A percentile compares a stretch with the other conserved stretches of the same genome.
Evolutionary conservation across 192 early-diverging fungal species (phyloP).

Genomic region (Backusella sp.): DNA sequence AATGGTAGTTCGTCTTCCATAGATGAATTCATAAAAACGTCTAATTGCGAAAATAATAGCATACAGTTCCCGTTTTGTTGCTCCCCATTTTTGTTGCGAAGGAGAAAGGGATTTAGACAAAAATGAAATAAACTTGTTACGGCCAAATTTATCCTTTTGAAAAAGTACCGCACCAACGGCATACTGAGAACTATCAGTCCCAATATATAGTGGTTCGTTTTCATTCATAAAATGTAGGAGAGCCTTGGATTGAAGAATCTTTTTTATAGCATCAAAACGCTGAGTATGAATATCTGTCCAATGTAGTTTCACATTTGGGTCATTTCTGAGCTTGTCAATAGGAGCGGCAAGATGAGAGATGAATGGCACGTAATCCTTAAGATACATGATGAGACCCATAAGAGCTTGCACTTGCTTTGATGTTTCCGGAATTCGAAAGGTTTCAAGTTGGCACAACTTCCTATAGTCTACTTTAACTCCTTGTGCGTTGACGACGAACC

Average conservation of each 20-base stretch:
- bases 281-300: neutral
- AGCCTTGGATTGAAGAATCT: neutral
- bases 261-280: neutral
- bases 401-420: neutral
- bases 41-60: neutral
- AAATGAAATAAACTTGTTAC: neutral
- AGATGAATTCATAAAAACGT: slow-evolving; percentile 37
- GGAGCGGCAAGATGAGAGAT: neutral
- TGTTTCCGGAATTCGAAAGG: neutral
- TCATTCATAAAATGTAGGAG: neutral
- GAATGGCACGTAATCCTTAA: neutral
- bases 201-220: neutral
- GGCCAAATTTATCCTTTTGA: slow-evolving; percentile 19
- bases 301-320: neutral
- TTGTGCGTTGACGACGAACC: neutral
- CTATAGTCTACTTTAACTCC: neutral
- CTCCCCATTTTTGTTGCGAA: neutral
- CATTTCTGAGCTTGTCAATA: neutral
- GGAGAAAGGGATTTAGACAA: neutral
- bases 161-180: slow-evolving; percentile 25
- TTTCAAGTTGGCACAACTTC: neutral
- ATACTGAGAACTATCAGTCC: neutral
- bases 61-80: neutral
- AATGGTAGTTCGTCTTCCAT: slow-evolving; percentile 25
- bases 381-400: neutral